phyloP scores from a whole-genome alignment of 768 basidiomycete genomes.

The Boletus subparvulus region DNA sequence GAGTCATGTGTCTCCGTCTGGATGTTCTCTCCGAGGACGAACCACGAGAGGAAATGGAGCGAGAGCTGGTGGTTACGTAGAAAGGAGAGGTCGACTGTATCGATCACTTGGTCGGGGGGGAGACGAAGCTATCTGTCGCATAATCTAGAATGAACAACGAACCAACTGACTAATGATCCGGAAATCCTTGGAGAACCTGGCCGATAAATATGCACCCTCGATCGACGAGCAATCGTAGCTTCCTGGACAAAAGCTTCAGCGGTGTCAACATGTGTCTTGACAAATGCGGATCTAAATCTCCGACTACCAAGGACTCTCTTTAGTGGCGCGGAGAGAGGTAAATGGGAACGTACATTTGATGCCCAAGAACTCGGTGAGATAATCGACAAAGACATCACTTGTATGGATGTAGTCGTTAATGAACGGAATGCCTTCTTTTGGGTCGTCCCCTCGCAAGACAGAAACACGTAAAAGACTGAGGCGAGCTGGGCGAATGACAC shows the following conservation, averaged over 20 bases:
- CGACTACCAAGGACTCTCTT: conserved; percentile 50
- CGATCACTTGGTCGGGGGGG: conserved; percentile 92
- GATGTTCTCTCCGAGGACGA: conserved; percentile 71
- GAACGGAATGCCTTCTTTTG: conserved; percentile 81
- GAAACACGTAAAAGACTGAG: conserved; percentile 94
- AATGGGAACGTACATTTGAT: conserved; percentile 69
- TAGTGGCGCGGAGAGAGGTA: not conserved
- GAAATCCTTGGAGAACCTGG: conserved; percentile 96
- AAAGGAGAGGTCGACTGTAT: conserved; percentile 97
- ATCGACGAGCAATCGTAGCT: conserved; percentile 89
- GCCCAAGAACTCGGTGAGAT: conserved; percentile 95
- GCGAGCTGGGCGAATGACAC: conserved; percentile 86
- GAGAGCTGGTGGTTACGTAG: conserved; percentile 78
- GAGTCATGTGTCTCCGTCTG: conserved; percentile 63
- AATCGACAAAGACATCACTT: conserved; percentile 93
- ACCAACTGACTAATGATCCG: conserved; percentile 86
- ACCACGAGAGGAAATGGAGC: conserved; percentile 57
- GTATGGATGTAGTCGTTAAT: conserved; percentile 99
- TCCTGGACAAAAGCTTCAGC: conserved; percentile 98
- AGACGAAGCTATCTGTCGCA: conserved; percentile 84
- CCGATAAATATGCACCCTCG: conserved; percentile 96
- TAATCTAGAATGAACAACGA: not conserved
- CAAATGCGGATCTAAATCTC: conserved; percentile 83
- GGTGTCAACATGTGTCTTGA: conserved; percentile 91
- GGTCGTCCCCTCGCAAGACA: conserved; percentile 83